Conservation (phyloP, 768 basidiomycete species). For the Lentinus brumalis region DNA sequence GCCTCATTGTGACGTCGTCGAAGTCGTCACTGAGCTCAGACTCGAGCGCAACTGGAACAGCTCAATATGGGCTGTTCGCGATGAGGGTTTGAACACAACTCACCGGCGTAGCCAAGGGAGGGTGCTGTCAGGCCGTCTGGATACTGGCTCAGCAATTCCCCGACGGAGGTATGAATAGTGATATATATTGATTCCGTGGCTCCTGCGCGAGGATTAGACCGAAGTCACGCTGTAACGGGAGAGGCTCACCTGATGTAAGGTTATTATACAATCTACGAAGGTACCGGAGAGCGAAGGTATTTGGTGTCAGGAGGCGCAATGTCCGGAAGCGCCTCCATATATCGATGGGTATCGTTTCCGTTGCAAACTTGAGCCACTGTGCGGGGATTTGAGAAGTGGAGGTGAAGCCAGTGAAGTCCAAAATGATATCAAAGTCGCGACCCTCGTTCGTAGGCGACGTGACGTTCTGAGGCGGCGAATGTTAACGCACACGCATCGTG, state of each 20-base stretch:
- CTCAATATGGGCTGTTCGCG: slow-evolving; percentile 8
- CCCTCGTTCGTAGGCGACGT: slow-evolving; percentile 48
- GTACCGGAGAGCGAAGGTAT: slow-evolving; percentile 69
- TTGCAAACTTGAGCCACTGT: slow-evolving; percentile 78
- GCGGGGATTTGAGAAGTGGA: slow-evolving; percentile 77
- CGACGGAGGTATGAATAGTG: slow-evolving; percentile 63
- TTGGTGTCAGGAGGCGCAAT: slow-evolving; percentile 74
- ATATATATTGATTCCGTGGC: slow-evolving; percentile 33
- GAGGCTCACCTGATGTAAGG: slow-evolving; percentile 50
- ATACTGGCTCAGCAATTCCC: slow-evolving; percentile 58
- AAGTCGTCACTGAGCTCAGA: slow-evolving; percentile 57
- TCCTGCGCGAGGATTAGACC: slow-evolving; percentile 11
- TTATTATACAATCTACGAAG: slow-evolving; percentile 80
- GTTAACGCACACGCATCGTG: neutral
- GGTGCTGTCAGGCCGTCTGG: slow-evolving; percentile 41
- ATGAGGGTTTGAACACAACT: slow-evolving; percentile 23
- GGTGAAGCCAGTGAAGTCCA: slow-evolving; percentile 82
- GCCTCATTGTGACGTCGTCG: slow-evolving; percentile 66
- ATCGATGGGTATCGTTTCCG: slow-evolving; percentile 73
- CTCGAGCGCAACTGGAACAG: slow-evolving; percentile 56
- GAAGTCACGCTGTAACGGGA: neutral
- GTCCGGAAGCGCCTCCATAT: slow-evolving; percentile 61
- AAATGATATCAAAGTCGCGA: slow-evolving; percentile 65
- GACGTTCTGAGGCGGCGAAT: slow-evolving; percentile 45
- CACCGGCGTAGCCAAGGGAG: slow-evolving; percentile 58